phyloP scores from a whole-genome alignment of 768 basidiomycete genomes.

The Lactarius vividus region DNA sequence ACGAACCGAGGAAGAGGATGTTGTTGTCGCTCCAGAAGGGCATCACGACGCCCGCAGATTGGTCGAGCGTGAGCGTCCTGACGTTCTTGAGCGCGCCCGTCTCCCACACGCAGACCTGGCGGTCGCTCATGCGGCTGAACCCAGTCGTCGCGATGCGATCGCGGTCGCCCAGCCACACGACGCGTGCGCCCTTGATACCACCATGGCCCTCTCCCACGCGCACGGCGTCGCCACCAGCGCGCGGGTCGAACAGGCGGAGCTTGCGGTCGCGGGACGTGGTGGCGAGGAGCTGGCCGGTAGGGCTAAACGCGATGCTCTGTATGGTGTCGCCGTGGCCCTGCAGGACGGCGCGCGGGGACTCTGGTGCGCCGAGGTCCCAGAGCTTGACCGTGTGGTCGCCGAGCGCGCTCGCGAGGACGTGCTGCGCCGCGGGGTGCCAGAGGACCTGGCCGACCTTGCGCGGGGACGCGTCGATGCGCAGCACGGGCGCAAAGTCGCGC shows the following conservation, averaged over 20 bases:
- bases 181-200: constrained; percentile 89
- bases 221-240: constrained; percentile 77
- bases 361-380: constrained; percentile 83
- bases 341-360: constrained; percentile 58
- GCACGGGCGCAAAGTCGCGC: constrained; percentile 81
- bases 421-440: constrained; percentile 88
- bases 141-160: constrained; percentile 93
- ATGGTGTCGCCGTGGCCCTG: constrained; percentile 84
- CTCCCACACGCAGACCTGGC: constrained; percentile 91
- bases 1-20: constrained; percentile 73
- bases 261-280: constrained; percentile 95
- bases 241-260: constrained; percentile 87
- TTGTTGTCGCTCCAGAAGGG: constrained; percentile 97
- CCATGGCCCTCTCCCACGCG: constrained; percentile 82
- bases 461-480: constrained; percentile 70
- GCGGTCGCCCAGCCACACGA: constrained; percentile 86
- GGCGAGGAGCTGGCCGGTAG: constrained; percentile 74
- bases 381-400: constrained; percentile 88
- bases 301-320: constrained; percentile 80
- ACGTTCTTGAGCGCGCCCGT: constrained; percentile 68
- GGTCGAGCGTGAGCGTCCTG: constrained; percentile 80
- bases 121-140: constrained; percentile 95
- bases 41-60: constrained; percentile 92
- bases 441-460: constrained; percentile 93
- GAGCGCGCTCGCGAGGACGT: constrained; percentile 77